Base-by-base conservation (phyloP, 2,329 filamentous ascomycete species). In the Fusarium sp. region DNA sequence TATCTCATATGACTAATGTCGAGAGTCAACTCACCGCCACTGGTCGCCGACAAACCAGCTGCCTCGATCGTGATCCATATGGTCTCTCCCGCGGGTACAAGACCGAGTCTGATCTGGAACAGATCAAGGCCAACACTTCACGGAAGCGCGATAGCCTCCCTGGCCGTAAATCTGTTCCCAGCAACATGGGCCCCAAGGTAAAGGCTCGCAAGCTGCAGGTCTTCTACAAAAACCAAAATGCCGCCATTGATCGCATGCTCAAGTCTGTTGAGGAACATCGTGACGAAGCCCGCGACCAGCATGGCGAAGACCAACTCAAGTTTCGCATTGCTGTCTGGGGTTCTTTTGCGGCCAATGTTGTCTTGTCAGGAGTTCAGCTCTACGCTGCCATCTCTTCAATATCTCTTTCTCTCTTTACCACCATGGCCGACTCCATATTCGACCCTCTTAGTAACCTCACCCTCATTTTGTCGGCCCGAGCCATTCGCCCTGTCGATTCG, bases 331-430 rank as follows among this genome's bases (percentile, higher is more conserved):
- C 88, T 41, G 85, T 91, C 16, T 90, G 87, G 79, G 90, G 88
- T 21, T 91, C 89, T 41, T 94, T 98, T 76, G 89, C 84, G 3
- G 95, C 95, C 66, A 98, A 98, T 77, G 81, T 98, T 63, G 70
- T 93, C 33, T 87, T 99, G 10, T 90, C 95, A 0, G 86, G 87
- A 8, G 86, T 99, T 23, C 96, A 99, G 82, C 85, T 98, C 41
- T 99, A 97, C 80, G 96, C 92, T 46, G 96, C 96, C 69, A 88
- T 94, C 49, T 90, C 93, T 1, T 97, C 95, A 0, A 91, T 92
- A 51, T 98, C 94, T n/a, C 88, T 98, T 39, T 97, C 95, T 10
- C 90, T 99, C 51, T 98, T 98, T 84, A 98, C 96, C 21, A 99
- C 95, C 71, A 97, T 97, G 93, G 95, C 95, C 21, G 96, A 99